These are phyloP conservation scores for Umbelopsis sp. DNA, from an alignment of 192 early-diverging fungal species.

Conservation along the genomic window DNA sequence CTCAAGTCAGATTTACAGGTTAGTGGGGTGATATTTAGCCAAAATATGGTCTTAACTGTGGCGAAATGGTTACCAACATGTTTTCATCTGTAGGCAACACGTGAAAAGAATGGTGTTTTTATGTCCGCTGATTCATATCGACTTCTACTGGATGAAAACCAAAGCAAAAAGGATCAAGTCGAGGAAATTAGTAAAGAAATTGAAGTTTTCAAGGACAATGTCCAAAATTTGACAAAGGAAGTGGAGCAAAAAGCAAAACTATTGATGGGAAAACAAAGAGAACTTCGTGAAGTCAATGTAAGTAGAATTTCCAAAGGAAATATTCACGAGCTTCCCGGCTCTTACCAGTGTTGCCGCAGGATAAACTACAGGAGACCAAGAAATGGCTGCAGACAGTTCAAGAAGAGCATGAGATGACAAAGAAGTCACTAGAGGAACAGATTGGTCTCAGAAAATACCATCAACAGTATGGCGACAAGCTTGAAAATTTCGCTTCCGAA, in stretches of 20 bases:
- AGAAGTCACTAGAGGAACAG: conserved; percentile 33
- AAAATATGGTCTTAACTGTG: not conserved
- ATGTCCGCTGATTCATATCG: conserved; percentile 69
- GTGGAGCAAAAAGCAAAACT: conserved; percentile 35
- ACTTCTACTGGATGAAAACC: conserved; percentile 49
- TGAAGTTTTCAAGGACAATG: conserved; percentile 32
- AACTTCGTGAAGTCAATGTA: conserved; percentile 31
- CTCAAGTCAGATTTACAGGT: conserved; percentile 76
- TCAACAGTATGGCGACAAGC: conserved; percentile 43
- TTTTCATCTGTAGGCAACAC: conserved; percentile 51
- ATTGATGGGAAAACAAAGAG: conserved; percentile 33
- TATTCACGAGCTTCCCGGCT: too few species aligned
- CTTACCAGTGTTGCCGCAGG: not conserved
- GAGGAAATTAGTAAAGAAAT: conserved; percentile 40
- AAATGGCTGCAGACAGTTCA: conserved; percentile 26
- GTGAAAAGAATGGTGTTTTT: conserved; percentile 85
- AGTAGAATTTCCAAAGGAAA: not conserved
- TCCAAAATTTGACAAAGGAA: conserved; percentile 39
- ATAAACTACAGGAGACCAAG: conserved; percentile 36
- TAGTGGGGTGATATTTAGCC: conserved; percentile 3
- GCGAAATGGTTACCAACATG: not conserved
- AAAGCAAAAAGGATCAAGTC: conserved; percentile 45
- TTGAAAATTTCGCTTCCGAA: conserved; percentile 39
- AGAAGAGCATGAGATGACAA: conserved; percentile 29
- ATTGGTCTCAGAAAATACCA: conserved; percentile 48